Conservation (phyloP, 176 grass and related monocot genomes). For the Calamus simplicifolius region DNA sequence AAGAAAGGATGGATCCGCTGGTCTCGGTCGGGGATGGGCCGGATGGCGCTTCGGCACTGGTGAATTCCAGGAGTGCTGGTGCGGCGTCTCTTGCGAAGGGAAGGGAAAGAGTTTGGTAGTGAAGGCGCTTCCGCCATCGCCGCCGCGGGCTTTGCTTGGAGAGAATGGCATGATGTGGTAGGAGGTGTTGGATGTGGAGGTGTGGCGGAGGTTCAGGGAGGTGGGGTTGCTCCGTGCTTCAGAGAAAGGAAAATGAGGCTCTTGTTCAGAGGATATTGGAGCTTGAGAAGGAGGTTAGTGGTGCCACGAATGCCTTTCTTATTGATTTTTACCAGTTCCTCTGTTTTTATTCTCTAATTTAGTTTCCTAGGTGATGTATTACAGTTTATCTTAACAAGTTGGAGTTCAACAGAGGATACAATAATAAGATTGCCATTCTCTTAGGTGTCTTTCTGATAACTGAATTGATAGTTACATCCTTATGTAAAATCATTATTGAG, state of each 20-base stretch:
- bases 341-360: not conserved
- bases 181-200: slow-evolving; percentile 20
- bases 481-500: no score
- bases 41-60: not conserved
- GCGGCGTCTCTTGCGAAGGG: slow-evolving; percentile 8
- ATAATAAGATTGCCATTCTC: no score
- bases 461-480: no score
- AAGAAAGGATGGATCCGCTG: slow-evolving; percentile 60
- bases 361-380: no score
- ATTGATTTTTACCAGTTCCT: not conserved
- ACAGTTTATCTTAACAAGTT: no score
- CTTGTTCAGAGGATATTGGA: slow-evolving; percentile 43
- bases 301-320: not conserved
- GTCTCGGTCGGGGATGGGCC: slow-evolving; percentile 17
- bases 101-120: slow-evolving; percentile 33
- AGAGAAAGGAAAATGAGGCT: slow-evolving; percentile 61
- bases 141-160: slow-evolving; percentile 21
- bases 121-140: slow-evolving; percentile 3
- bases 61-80: slow-evolving; percentile 32
- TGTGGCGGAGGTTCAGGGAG: slow-evolving; percentile 31
- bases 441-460: no score
- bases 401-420: no score
- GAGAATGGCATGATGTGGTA: slow-evolving; percentile 14
- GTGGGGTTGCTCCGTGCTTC: slow-evolving; percentile 34
- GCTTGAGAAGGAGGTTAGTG: slow-evolving; percentile 67